These are phyloP conservation scores for Umbelopsis sp. DNA, from an alignment of 192 early-diverging fungal genomes.

Conservation along the genomic window DNA sequence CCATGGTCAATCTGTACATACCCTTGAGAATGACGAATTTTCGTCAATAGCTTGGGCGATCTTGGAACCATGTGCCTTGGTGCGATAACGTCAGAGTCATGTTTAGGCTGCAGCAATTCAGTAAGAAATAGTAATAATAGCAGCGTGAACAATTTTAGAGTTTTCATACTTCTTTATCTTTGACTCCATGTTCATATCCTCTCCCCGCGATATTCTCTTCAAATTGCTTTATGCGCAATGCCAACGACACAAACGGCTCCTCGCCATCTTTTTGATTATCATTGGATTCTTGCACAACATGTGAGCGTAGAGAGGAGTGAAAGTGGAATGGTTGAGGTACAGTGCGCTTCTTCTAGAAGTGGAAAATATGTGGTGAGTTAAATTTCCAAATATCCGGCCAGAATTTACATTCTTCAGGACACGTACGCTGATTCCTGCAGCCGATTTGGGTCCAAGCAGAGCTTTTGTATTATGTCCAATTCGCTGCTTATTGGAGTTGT, in stretches of 20 bases:
- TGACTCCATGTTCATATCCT: neutral
- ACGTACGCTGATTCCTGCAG: neutral
- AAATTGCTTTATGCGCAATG: constrained; percentile 12
- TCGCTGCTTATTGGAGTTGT: neutral
- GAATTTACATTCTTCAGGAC: neutral
- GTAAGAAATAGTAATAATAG: too few species aligned
- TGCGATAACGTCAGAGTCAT: neutral
- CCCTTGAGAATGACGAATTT: neutral
- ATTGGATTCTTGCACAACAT: neutral
- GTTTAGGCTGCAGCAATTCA: too few species aligned
- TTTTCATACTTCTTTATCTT: neutral
- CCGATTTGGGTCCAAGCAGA: constrained; percentile 9
- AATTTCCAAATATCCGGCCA: neutral
- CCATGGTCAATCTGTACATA: neutral
- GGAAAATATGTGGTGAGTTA: neutral
- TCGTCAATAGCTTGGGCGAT: neutral
- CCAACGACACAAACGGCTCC: constrained; percentile 4
- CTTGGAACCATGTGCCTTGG: neutral
- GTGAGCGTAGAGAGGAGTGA: neutral
- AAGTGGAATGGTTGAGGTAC: constrained; percentile 11
- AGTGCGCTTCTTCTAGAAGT: neutral
- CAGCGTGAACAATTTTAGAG: too few species aligned
- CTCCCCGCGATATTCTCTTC: constrained; percentile 15
- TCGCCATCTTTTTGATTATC: neutral
- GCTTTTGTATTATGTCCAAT: neutral